Evolutionary conservation across 306 rosid species (phyloP).

Genomic region (Malus orientalis): DNA sequence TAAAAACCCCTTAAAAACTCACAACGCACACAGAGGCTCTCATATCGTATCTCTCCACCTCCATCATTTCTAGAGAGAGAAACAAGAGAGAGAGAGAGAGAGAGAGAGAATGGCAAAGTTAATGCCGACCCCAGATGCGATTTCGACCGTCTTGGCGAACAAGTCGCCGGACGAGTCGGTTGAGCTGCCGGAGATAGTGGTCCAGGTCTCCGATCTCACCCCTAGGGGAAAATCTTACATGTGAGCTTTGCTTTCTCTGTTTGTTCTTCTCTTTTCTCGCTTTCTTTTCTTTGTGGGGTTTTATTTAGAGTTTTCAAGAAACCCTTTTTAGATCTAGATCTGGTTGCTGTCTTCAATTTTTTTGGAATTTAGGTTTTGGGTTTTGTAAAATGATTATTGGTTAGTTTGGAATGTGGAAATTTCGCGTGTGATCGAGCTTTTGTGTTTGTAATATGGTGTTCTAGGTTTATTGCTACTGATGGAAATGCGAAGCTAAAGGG

Average conservation of each 20-base stretch:
- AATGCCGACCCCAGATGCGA: conserved; percentile 38
- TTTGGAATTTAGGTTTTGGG: background rate
- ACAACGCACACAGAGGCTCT: no score
- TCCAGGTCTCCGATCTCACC: conserved; percentile 72
- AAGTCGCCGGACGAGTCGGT: conserved; percentile 53
- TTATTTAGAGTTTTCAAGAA: background rate
- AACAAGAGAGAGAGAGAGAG: background rate
- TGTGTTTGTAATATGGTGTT: background rate
- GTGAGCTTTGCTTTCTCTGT: conserved; percentile 19
- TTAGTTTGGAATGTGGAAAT: background rate
- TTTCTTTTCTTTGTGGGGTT: background rate
- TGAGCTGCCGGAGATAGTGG: conserved; percentile 53
- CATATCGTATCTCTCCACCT: background rate
- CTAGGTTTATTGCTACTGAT: conserved; percentile 74
- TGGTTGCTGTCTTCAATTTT: background rate
- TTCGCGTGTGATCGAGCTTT: background rate
- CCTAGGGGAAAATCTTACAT: conserved; percentile 53
- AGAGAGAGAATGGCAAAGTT: conserved; percentile 39
- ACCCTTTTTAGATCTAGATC: background rate
- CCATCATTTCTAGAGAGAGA: background rate
- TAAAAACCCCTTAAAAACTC: no score
- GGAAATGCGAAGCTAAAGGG: conserved; percentile 64
- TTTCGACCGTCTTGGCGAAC: conserved; percentile 44
- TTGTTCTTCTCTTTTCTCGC: fast-evolving
- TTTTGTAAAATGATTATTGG: background rate